Base-by-base conservation (phyloP, 441 rosid species). In the Pelargonium australe region DNA sequence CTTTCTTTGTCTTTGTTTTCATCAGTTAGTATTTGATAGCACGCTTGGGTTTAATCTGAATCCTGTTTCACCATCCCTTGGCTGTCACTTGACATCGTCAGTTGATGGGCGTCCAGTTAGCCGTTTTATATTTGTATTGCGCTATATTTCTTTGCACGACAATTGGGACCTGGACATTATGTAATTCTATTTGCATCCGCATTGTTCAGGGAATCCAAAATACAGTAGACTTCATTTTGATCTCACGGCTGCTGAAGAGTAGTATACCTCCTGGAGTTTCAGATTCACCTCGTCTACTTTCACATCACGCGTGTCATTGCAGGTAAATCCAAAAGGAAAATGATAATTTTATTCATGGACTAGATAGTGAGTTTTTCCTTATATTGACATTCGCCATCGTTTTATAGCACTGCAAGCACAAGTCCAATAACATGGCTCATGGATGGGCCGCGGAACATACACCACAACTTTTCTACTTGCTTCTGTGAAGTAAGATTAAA, bases 231-330 rank as follows among this genome's bases (percentile, higher is more conserved):
- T 90, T 92, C 73, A 68, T 95, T 78, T 80, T 92, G 75, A 83
- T 95, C 58, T 85, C 89, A 65, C 75, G 66, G 74, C 83, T 68
- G 12, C 80, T 78, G 62, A 78, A 80, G 68, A 76, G 73, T 70
- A 84, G 80, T 57, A 58, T 49, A 61, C 62, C 64, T 34, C 72
- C 85, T 2, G 88, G 76, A 75, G 78, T 72, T 69, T 79, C 85
- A 47, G 73, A 73, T 75, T 19, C 75, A 58, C 81, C 86, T 23
- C 72, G 67, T 66, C 69, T 95, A 72, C 81, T 83, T 66, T 92
- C 97, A 68, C 85, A 92, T 80, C 97, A 95, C 68, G 80, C 84
- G 65, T 95, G 98, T 74, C 80, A 81, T 72, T 87, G 93, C 88
- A 89, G 92, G 99, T 80, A 86, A 73, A 88, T 20, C 17, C 43